A percentile compares a stretch with the other conserved stretches of the same genome.
Conservation (phyloP, 495 filamentous ascomycete genomes). For the Cercophora newfieldiana region DNA sequence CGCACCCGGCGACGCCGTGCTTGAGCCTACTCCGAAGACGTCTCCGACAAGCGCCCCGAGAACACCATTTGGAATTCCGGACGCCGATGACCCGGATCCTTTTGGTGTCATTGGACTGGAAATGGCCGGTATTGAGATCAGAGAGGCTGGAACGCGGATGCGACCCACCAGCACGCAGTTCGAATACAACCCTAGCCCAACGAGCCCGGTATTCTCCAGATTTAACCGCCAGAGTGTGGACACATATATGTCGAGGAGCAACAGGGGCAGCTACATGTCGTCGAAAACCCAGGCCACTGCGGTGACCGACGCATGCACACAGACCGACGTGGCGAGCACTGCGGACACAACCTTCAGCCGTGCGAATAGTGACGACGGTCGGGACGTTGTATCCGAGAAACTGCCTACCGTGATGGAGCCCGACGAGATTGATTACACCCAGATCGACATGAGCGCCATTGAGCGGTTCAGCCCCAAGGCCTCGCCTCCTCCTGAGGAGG, state of each 20-base stretch:
- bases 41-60: conserved; percentile 24
- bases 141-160: conserved; percentile 73
- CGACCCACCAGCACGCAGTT: conserved; percentile 73
- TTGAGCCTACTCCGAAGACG: conserved; percentile 48
- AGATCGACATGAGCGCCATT: conserved; percentile 51
- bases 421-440: conserved; percentile 54
- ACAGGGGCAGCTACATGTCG: conserved; percentile 65
- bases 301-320: conserved; percentile 56
- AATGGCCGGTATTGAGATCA: conserved; percentile 79
- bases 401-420: conserved; percentile 42
- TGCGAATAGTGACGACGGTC: conserved; percentile 48
- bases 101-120: conserved; percentile 85
- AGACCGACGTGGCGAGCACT: conserved; percentile 55
- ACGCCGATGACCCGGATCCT: conserved; percentile 77
- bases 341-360: conserved; percentile 51
- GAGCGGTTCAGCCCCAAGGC: conserved; percentile 31
- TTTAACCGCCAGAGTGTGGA: conserved; percentile 72
- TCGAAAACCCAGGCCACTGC: conserved; percentile 57
- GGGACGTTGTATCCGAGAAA: conserved; percentile 37
- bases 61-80: conserved; percentile 71
- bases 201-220: conserved; percentile 70
- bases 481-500: conserved; percentile 20
- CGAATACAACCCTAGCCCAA: conserved; percentile 73
- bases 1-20: conserved; percentile 70
- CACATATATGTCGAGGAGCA: conserved; percentile 58